A percentile compares a stretch with the other conserved stretches of the same genome.
These are phyloP conservation scores for Claviceps cyperi DNA, from an alignment of 2,329 filamentous ascomycete genomes.

Conservation along the genomic window DNA sequence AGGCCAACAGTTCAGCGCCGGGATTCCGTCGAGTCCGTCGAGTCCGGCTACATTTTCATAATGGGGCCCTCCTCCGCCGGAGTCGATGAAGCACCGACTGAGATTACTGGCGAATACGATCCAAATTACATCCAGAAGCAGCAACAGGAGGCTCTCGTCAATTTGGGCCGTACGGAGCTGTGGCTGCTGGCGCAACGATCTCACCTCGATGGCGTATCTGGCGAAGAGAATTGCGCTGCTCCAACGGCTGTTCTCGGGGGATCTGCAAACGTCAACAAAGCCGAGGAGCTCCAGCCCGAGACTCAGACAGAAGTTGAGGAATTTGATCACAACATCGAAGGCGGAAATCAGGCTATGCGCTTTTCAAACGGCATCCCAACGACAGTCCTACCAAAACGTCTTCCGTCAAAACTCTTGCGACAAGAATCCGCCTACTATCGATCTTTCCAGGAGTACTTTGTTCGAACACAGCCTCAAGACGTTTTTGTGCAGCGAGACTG, in stretches of 20 bases:
- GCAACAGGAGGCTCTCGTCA: slow-evolving; percentile 52
- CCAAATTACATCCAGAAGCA: slow-evolving; percentile 63
- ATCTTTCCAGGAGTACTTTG: slow-evolving; percentile 63
- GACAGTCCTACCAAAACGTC: slow-evolving; percentile 30
- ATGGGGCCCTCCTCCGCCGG: slow-evolving; percentile 16
- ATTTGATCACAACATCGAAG: slow-evolving; percentile 10
- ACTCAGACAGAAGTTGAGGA: slow-evolving; percentile 13
- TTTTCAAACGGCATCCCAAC: slow-evolving; percentile 45
- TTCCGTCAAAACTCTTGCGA: slow-evolving; percentile 37
- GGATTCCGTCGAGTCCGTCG: slow-evolving; percentile 17
- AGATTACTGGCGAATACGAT: slow-evolving; percentile 58
- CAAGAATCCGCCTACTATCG: slow-evolving; percentile 75
- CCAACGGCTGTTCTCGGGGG: slow-evolving; percentile 22
- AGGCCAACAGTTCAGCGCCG: slow-evolving; percentile 27
- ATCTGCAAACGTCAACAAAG: slow-evolving; percentile 17
- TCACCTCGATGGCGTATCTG: slow-evolving; percentile 56
- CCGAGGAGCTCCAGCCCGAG: not conserved
- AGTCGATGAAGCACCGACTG: slow-evolving; percentile 43
- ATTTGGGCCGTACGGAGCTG: slow-evolving; percentile 68
- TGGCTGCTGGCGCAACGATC: slow-evolving; percentile 76
- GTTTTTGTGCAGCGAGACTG: slow-evolving; percentile 73
- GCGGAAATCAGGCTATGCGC: slow-evolving; percentile 59
- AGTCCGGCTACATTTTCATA: slow-evolving; percentile 9
- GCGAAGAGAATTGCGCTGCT: slow-evolving; percentile 22
- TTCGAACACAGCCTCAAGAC: slow-evolving; percentile 53